These are phyloP conservation scores for Notholithocarpus densiflorus DNA, from an alignment of 306 rosid species.

Conservation along the genomic window DNA sequence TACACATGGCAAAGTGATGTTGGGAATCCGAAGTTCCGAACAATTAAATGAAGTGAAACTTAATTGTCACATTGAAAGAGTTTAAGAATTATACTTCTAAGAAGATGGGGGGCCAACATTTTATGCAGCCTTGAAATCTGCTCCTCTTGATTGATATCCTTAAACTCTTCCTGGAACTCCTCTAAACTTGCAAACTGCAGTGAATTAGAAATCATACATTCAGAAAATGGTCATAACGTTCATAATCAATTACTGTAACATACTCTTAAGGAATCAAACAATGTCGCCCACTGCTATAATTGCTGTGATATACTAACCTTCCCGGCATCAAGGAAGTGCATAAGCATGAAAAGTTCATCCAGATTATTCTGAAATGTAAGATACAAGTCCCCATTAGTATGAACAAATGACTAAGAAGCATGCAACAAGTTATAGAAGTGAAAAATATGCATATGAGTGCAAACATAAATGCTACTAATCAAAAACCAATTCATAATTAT, in stretches of 20 bases:
- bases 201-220: conserved; percentile 8
- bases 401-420: conserved; percentile 18
- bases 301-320: conserved; percentile 64
- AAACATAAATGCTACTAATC: background rate
- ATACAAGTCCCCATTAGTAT: conserved; percentile 25
- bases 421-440: conserved; percentile 12
- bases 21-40: background rate
- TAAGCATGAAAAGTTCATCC: conserved; percentile 97
- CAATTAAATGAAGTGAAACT: conserved; percentile 9
- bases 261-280: conserved; percentile 9
- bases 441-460: background rate
- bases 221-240: conserved; percentile 18
- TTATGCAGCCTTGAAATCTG: conserved; percentile 93
- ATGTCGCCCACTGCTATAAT: conserved; percentile 14
- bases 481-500: conserved; percentile 8
- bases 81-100: conserved; percentile 67
- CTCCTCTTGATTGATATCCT: conserved; percentile 97
- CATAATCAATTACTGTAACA: conserved; percentile 21
- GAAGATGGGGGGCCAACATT: conserved; percentile 97
- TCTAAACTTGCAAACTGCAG: conserved; percentile 92
- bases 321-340: conserved; percentile 99
- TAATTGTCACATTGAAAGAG: conserved; percentile 6
- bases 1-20: background rate
- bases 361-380: conserved; percentile 79
- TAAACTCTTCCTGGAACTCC: conserved; percentile 98